Evolutionary conservation across 495 filamentous ascomycete genomes (phyloP).

Genomic region (Lentithecium fluviatile): DNA sequence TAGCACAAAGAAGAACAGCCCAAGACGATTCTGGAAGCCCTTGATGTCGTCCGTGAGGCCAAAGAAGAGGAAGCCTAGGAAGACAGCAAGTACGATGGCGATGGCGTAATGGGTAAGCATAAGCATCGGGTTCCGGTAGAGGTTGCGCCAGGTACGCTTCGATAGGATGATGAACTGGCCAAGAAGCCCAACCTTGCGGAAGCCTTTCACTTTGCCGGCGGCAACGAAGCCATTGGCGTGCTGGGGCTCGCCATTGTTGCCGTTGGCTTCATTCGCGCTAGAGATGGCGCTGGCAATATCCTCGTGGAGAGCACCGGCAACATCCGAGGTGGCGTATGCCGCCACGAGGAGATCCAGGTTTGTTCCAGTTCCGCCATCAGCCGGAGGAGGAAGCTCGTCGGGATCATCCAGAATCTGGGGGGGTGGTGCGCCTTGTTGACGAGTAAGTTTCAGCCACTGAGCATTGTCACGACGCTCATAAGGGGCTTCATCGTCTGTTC

Average conservation of each 20-base stretch:
- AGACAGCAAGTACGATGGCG: constrained; percentile 87
- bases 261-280: constrained; percentile 65
- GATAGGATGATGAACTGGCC: constrained; percentile 89
- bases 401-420: constrained; percentile 68
- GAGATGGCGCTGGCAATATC: constrained; percentile 70
- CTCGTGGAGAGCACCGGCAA: constrained; percentile 72
- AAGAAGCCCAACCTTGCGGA: constrained; percentile 71
- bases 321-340: constrained; percentile 73
- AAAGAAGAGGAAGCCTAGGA: constrained; percentile 95
- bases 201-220: constrained; percentile 67
- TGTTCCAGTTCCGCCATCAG: constrained; percentile 58
- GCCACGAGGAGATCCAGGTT: constrained; percentile 81
- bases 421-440: constrained; percentile 60
- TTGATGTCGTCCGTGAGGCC: constrained; percentile 92
- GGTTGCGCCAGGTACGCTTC: constrained; percentile 89
- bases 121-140: constrained; percentile 95
- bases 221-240: constrained; percentile 49
- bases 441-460: constrained; percentile 68
- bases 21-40: constrained; percentile 98
- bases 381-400: constrained; percentile 73
- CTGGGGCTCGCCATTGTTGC: constrained; percentile 56
- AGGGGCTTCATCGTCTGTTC: constrained; percentile 66
- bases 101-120: constrained; percentile 99
- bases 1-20: constrained; percentile 96
- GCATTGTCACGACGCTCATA: constrained; percentile 58